Conservation (phyloP, 495 filamentous ascomycete genomes). For the Neurospora intermedia region DNA sequence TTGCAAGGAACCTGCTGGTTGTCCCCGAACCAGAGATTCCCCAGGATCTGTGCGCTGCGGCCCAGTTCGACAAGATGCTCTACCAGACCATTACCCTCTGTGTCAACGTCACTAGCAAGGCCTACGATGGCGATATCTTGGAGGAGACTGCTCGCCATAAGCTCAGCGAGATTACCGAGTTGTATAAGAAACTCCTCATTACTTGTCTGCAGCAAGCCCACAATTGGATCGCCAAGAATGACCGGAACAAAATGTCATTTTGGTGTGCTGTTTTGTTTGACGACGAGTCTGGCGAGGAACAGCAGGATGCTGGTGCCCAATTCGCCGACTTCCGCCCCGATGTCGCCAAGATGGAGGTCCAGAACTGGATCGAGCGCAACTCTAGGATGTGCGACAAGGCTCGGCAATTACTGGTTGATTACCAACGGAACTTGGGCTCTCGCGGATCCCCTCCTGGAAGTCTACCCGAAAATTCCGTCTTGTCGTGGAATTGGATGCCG, state of each 20-base stretch:
- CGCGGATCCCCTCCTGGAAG: conserved; percentile 21
- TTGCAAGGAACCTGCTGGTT: conserved; percentile 75
- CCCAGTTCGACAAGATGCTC: conserved; percentile 72
- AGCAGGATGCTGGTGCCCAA: conserved; percentile 31
- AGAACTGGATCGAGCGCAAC: conserved; percentile 42
- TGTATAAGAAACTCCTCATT: conserved; percentile 76
- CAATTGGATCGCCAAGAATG: conserved; percentile 86
- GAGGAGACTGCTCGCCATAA: conserved; percentile 45
- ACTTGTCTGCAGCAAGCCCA: conserved; percentile 84
- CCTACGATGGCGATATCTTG: conserved; percentile 78
- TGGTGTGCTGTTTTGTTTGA: conserved; percentile 79
- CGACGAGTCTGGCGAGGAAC: conserved; percentile 33
- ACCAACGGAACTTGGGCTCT: conserved; percentile 21
- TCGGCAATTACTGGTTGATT: conserved; percentile 27
- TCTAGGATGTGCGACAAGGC: conserved; percentile 37
- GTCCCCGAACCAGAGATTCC: conserved; percentile 60
- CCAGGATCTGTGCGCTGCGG: conserved; percentile 75
- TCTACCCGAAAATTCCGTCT: conserved; percentile 23
- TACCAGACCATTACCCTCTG: conserved; percentile 73
- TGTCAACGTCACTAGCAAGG: conserved; percentile 78
- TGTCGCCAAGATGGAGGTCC: conserved; percentile 30
- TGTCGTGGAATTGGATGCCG: conserved; percentile 34
- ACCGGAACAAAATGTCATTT: conserved; percentile 79
- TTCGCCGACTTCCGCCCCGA: conserved; percentile 35
- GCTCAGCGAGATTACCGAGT: conserved; percentile 43